A percentile compares a stretch with the other conserved stretches of the same genome.
phyloP scores from a whole-genome alignment of 106 monocot species.

The Apostasia ramifera region DNA sequence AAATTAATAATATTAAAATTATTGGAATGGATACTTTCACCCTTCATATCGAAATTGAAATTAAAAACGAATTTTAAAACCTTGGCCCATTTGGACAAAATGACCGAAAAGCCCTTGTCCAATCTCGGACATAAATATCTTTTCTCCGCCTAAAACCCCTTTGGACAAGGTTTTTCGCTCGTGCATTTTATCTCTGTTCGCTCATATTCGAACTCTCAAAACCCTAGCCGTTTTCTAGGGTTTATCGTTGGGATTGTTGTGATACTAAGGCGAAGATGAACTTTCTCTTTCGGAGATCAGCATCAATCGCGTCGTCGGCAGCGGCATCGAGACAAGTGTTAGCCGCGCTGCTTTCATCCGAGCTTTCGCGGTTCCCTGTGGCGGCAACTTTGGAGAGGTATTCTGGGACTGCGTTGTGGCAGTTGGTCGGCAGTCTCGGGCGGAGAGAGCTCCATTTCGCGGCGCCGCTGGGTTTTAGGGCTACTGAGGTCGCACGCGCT shows the following conservation, averaged over 20 bases:
- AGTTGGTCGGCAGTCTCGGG: not conserved
- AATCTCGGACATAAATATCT: slow-evolving; percentile 6
- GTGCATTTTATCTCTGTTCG: no score
- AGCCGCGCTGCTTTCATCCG: slow-evolving; percentile 21
- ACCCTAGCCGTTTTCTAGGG: slow-evolving; percentile 35
- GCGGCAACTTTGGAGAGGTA: not conserved
- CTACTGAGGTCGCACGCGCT: slow-evolving; percentile 31
- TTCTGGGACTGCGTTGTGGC: not conserved
- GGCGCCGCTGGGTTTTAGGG: slow-evolving; percentile 36
- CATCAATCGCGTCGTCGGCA: slow-evolving; percentile 15
- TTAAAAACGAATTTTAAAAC: no score
- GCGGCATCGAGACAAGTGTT: slow-evolving; percentile 24
- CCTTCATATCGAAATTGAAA: no score
- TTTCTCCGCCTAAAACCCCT: not conserved
- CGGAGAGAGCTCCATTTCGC: slow-evolving; percentile 44
- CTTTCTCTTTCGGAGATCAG: slow-evolving; percentile 37
- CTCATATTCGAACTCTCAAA: not conserved
- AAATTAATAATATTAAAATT: no score
- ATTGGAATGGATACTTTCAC: no score
- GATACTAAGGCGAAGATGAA: slow-evolving; percentile 13
- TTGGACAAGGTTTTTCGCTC: not conserved
- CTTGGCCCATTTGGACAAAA: no score
- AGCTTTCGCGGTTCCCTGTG: not conserved
- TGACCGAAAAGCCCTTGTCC: no score
- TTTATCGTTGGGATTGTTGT: slow-evolving; percentile 4